phyloP scores from a whole-genome alignment of 106 monocot genomes.

The Allium cepa region DNA sequence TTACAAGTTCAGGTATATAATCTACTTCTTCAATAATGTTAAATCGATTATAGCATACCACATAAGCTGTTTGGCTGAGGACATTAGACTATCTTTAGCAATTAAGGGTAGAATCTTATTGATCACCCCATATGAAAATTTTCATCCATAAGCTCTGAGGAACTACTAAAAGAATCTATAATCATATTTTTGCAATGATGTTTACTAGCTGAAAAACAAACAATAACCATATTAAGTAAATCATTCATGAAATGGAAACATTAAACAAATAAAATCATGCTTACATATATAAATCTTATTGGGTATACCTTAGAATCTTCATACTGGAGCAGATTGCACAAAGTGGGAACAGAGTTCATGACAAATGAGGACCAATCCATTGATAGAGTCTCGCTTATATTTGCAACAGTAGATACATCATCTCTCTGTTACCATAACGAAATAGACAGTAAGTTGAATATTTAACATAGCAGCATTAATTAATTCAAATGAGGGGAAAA shows the following conservation, averaged over 20 bases:
- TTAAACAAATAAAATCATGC: neutral
- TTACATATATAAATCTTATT: neutral
- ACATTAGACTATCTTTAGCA: slow-evolving; percentile 23
- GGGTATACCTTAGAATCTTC: slow-evolving; percentile 58
- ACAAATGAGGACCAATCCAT: slow-evolving; percentile 41
- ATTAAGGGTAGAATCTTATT: slow-evolving; percentile 33
- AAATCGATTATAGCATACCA: neutral
- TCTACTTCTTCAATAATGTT: no score
- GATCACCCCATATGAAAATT: slow-evolving; percentile 40
- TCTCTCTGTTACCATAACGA: slow-evolving; percentile 36
- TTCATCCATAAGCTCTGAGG: slow-evolving; percentile 50
- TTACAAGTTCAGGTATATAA: no score
- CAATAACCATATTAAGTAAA: neutral
- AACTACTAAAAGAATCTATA: slow-evolving; percentile 34
- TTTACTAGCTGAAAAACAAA: slow-evolving; percentile 57
- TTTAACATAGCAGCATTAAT: neutral
- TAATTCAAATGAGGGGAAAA: neutral
- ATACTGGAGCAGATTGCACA: slow-evolving; percentile 71
- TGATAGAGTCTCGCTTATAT: slow-evolving; percentile 66
- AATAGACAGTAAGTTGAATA: no score
- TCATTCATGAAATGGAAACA: neutral
- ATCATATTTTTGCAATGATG: slow-evolving; percentile 53
- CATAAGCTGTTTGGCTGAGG: slow-evolving; percentile 32
- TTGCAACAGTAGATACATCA: slow-evolving; percentile 66
- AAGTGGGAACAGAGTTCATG: slow-evolving; percentile 50